Base-by-base conservation (phyloP, 1,284 basidiomycete species). In the Lignosus rhinocerotis region DNA sequence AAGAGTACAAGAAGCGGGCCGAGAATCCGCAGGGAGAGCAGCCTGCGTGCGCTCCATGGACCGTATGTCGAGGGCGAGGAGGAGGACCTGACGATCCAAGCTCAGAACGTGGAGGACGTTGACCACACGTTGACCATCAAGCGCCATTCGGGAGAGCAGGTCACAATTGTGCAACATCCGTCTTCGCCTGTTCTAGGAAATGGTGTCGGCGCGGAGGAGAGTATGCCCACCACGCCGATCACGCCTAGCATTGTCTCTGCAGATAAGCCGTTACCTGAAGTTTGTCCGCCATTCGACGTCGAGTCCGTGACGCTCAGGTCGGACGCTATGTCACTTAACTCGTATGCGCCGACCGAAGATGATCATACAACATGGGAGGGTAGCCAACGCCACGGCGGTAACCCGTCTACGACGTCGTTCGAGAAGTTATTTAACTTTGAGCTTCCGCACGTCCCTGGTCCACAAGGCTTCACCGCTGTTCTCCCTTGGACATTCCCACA, bases 401-500 rank as follows among this genome's bases (percentile, higher is more conserved):
- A 60, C 17, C 61, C 66, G 19, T 58, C 45, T 39, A 33, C 59
- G n/a, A 11, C 50, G 2, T 66, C 75, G 12, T 63, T 83, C 59
- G 86, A 85, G 60, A 84, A 84, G 68, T 72, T 86, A 31, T 70
- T 80, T 53, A 74, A 80, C 65, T 84, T 81, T 45, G 78, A 82
- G 21, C 67, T 84, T 10, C 82, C 83, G 10, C 67, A 75, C 38
- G 74, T 82, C 7, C 84, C 83, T 6, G 56, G 62, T 6, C 52
- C 66, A 19, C 48, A 50, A n/a, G 67, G 65, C 25, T 43, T 45
- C 76, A 47, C 70, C 69, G 46, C 76, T 76, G 61, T 76, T 75
- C 48, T 80, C 38, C 71, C 78, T 9, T 87, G 83, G 84, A 80
- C 83, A 73, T 77, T 82, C 60, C 80, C 82, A 47, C 85, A 88